A percentile compares a stretch with the other conserved stretches of the same genome.
These are phyloP conservation scores for Aureobasidium lini DNA, from an alignment of 2,329 filamentous ascomycete genomes.

Conservation along the genomic window DNA sequence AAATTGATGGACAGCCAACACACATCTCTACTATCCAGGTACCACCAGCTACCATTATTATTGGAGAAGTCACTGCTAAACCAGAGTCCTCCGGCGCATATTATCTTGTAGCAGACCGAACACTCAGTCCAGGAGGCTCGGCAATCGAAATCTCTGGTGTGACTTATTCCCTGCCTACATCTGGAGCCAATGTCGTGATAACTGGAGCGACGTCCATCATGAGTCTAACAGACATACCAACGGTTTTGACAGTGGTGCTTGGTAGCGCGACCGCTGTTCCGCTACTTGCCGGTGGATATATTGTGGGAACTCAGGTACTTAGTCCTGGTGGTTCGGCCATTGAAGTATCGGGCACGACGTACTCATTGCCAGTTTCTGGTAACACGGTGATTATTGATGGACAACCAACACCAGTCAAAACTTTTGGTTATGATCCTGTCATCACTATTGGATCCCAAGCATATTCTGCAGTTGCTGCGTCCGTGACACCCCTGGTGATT, in stretches of 20 bases:
- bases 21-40: background rate
- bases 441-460: background rate
- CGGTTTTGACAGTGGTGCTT: background rate
- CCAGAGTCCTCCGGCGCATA: slow-evolving; percentile 5
- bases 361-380: background rate
- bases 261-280: background rate
- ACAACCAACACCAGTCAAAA: background rate
- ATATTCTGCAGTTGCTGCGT: background rate
- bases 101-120: background rate
- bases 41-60: background rate
- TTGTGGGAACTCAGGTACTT: background rate
- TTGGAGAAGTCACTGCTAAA: background rate
- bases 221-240: background rate
- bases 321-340: slow-evolving; percentile 3
- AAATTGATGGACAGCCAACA: background rate
- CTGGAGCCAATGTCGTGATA: background rate
- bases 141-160: background rate
- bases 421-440: background rate
- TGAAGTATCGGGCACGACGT: background rate
- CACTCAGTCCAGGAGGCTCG: background rate
- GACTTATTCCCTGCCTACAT: background rate
- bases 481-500: background rate
- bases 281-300: background rate
- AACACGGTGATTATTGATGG: background rate
- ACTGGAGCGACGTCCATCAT: background rate